A percentile compares a stretch with the other conserved stretches of the same genome.
phyloP scores from a whole-genome alignment of 306 rosid species.

The Begonia peltatifolia region DNA sequence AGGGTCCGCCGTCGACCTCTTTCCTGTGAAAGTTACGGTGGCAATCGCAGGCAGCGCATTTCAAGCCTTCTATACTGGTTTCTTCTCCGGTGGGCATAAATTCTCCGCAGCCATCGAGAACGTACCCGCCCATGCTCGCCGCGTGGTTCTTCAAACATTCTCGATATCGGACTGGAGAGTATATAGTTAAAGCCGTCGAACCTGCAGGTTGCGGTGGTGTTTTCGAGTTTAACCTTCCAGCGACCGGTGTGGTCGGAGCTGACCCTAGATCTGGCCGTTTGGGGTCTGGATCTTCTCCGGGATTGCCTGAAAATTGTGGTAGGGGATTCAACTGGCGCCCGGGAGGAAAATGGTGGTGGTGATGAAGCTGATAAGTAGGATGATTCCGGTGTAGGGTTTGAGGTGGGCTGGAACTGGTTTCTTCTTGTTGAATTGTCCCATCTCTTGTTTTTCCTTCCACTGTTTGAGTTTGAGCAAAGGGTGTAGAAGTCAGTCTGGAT shows the following conservation, averaged over 20 bases:
- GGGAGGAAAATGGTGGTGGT: slow-evolving; percentile 2
- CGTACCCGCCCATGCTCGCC: slow-evolving; percentile 71
- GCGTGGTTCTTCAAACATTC: slow-evolving; percentile 90
- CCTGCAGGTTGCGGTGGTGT: slow-evolving; percentile 3
- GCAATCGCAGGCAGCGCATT: slow-evolving; percentile 88
- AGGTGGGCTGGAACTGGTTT: slow-evolving; percentile 17
- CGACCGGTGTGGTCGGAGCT: slow-evolving; percentile 19
- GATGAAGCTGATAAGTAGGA: neutral
- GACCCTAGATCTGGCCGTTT: slow-evolving; percentile 16
- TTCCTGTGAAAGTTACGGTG: slow-evolving; percentile 83
- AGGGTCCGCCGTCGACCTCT: slow-evolving; percentile 33
- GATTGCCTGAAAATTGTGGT: slow-evolving; percentile 1
- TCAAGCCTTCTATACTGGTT: slow-evolving; percentile 36
- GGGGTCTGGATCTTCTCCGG: slow-evolving; percentile 35
- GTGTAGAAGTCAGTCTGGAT: slow-evolving; percentile 21
- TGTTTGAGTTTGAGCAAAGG: slow-evolving; percentile 14
- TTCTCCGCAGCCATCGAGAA: slow-evolving; percentile 93
- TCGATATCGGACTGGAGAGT: slow-evolving; percentile 27
- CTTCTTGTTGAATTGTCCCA: slow-evolving; percentile 14
- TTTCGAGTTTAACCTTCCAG: slow-evolving; percentile 15
- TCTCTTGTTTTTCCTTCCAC: slow-evolving; percentile 18
- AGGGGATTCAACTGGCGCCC: no score
- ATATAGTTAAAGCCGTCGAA: neutral
- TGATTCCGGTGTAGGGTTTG: slow-evolving; percentile 24
- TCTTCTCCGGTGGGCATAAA: slow-evolving; percentile 82